These are phyloP conservation scores for Glarea lozoyensis DNA, from an alignment of 495 filamentous ascomycete genomes.

Conservation along the genomic window DNA sequence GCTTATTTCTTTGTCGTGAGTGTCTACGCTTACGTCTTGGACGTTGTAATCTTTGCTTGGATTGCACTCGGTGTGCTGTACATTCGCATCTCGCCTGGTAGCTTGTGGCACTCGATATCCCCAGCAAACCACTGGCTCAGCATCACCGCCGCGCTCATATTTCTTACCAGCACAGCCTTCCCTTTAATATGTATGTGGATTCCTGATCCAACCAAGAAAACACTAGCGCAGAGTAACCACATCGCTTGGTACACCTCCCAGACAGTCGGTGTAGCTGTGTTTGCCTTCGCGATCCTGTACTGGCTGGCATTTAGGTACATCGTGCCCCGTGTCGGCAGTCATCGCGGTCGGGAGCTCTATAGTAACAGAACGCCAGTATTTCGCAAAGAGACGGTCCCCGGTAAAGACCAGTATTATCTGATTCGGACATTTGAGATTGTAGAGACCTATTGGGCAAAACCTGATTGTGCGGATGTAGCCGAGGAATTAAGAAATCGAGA, in stretches of 20 bases:
- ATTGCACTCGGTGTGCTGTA: conserved; percentile 12
- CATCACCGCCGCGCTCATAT: conserved; percentile 11
- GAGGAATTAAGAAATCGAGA: too few species aligned
- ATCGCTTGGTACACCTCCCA: neutral
- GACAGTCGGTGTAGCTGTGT: neutral
- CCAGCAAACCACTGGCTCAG: conserved; percentile 6
- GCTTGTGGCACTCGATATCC: conserved; percentile 7
- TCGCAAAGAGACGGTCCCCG: too few species aligned
- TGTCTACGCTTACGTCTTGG: conserved; percentile 25
- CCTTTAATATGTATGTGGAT: conserved; percentile 13
- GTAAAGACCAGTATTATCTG: too few species aligned
- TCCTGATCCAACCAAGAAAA: conserved; percentile 7
- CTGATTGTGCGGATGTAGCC: too few species aligned
- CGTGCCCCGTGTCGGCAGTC: neutral
- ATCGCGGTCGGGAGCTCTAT: neutral
- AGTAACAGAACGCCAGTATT: neutral
- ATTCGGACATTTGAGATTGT: too few species aligned
- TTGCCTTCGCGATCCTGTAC: neutral
- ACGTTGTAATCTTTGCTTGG: conserved; percentile 2
- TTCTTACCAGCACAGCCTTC: conserved; percentile 9
- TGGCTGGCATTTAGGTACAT: neutral
- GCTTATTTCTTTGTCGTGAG: conserved; percentile 22
- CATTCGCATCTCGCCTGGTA: conserved; percentile 4
- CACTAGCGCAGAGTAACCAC: neutral
- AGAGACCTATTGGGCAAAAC: too few species aligned